Base-by-base conservation (phyloP, 768 basidiomycete genomes). In the Leucogyrophana mollusca region DNA sequence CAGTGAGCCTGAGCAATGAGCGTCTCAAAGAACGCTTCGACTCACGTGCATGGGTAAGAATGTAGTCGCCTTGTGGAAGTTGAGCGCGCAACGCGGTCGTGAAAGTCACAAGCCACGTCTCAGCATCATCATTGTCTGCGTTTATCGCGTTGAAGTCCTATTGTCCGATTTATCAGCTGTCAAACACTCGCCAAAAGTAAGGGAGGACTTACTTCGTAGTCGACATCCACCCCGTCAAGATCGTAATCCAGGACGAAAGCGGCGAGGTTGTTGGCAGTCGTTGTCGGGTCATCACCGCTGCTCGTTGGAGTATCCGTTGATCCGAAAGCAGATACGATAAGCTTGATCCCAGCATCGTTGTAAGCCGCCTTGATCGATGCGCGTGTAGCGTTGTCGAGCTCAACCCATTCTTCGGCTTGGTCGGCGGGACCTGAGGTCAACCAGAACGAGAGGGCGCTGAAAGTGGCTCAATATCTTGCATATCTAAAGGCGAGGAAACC, bases 191-290 rank as follows among this genome's bases (percentile, higher is more conserved):
- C 7, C 21, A 30, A 46, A 40, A 45, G 13, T 38, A 34, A 7
- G 17, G 10, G 14, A 40, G 34, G 33, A 42, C 46, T 14, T 27
- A 73, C 74, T 68, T 83, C 85, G 55, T 87, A 88, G 60, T 88
- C 85, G 27, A 90, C 80, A 57, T 87, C 85, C 20, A 86, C 77
- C 39, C 86, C 86, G 54, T 87, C 85, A 14, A 88, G 65, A 39
- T 69, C 62, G 47, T 73, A 83, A 54, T 79, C 53, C 47, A 76
- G 79, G 8, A 87, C 85, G 70, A 73, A 89, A 10, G 74, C 74
- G 0, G 85, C 84, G 60, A 88, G 73, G 2, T 74, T 77, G 50
- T 81, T 78, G 1, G 87, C 87, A 13, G 79, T 78, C 6, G 67
- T 65, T 6, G 79, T 65, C 16, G 86, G 80, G 60, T 88, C 81